Base-by-base conservation (phyloP, 352 stramenopile genomes). In the Phytophthora idaei region DNA sequence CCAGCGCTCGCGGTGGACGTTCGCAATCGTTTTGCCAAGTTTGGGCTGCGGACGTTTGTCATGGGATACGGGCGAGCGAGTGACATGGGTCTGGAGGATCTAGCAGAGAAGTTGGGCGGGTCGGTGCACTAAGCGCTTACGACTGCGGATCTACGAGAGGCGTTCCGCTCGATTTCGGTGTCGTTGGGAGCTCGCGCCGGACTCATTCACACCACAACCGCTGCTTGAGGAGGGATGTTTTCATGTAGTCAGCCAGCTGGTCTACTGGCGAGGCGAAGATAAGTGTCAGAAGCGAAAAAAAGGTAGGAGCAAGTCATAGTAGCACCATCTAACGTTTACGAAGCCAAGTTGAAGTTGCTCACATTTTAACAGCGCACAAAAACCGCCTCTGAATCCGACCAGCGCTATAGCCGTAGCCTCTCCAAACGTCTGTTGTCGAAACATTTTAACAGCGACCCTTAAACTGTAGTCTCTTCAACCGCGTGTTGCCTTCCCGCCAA, bases 101-200 rank as follows among this genome's bases (percentile, higher is more conserved):
- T 87, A 3, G 71, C 76, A 1, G 36, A 67, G 14, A 63, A 69
- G 25, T 51, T 86, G 1, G 66, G 69, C 5, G 78, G 69, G 14
- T 51, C 56, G 15, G 71, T 73, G 12, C 68, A 74, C 11, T 42
- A 80, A 28, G 64, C 67, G 6, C 27, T 78, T 8, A 71, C 67
- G 7, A 45, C 50, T 17, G 46, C 53, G 6, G 69, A 74, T 14
- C 50, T 86, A 9, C 34, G 57, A 28, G 55, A 71, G 12, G 61
- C 74, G 12, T 86, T 86, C 42, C 67, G 62, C 31, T 66, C 62
- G 9, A 83, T 83, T 44, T 79, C 77, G 11, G 61, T 69, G 36
- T 83, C 75, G 8, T 52, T 86, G 12, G 71, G 77, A n/a, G 65
- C 73, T 49, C 46, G 66, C 2, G 61, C 75, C 1, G 77, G 77